Base-by-base conservation (phyloP, 345 rosid species). In the Acer campestre region DNA sequence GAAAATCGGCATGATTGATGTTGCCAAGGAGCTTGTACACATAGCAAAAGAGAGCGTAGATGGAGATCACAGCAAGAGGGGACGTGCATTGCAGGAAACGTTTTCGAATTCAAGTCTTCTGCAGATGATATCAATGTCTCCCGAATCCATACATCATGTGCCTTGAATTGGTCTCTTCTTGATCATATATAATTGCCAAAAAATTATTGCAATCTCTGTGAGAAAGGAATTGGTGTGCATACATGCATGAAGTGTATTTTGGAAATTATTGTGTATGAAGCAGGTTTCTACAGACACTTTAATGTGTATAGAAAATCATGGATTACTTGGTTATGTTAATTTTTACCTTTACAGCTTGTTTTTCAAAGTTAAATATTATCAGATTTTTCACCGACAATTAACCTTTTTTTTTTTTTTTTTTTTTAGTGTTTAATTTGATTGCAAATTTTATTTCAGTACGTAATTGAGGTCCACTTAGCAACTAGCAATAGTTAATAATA, bases 61-160 rank as follows among this genome's bases (percentile, higher is more conserved):
- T 71, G 82, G 88, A 29, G 84, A 81, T 35, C 38, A 4, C 12
- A 80, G 87, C 58, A 88, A 79, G 75, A 89, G 86, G 69, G 89
- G 87, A 68, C 86, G 86, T 61, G 89, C 85, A 11, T 80, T 91
- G 55, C 92, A 94, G 69, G 97, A 94, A 80, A 94, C 97, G n/a
- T 92, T 92, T 66, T 92, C 94, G 6, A 94, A 91, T 84, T 94
- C 94, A 51, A 92, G 94, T 78, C 87, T 94, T 53, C 94, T 94
- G 73, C 97, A 94, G 76, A 92, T 94, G 98, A 88, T 90, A 35
- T 94, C 97, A 16, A 87, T 88, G 96, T 94, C 97, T 74, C 98
- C 94, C 74, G 98, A 91, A 71, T 94, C 94, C 3, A 82, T 88
- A 22, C 66, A 84, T 40, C 66, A 84, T 40, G 82, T 84, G 55